A percentile compares a stretch with the other conserved stretches of the same genome.
Evolutionary conservation across 257 asterid genomes (phyloP).

Genomic region (Scutellaria minor): DNA sequence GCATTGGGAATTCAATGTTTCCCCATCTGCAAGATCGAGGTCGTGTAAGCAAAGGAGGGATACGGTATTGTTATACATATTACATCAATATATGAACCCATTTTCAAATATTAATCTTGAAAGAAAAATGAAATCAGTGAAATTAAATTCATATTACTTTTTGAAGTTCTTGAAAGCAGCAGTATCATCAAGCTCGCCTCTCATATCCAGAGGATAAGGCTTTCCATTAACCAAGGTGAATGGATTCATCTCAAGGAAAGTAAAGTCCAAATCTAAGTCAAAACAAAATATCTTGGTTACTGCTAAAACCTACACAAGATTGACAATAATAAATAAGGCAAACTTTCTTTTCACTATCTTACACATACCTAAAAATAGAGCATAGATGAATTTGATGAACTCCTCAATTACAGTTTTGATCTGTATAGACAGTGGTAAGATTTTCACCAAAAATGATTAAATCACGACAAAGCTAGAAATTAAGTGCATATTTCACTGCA

Average conservation of each 20-base stretch:
- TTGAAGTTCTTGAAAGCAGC: conserved; percentile 98
- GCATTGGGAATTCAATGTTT: conserved; percentile 85
- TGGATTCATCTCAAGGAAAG: conserved; percentile 98
- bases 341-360: neutral
- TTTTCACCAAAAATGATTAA: neutral
- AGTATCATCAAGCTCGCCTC: conserved; percentile 98
- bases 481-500: neutral
- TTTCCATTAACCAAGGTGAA: conserved; percentile 87
- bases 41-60: conserved; percentile 14
- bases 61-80: neutral
- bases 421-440: conserved; percentile 37
- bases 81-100: neutral
- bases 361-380: conserved; percentile 65
- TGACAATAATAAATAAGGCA: neutral
- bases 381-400: conserved; percentile 65
- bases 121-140: conserved; percentile 17
- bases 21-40: conserved; percentile 71
- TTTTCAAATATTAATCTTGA: neutral
- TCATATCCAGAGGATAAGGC: conserved; percentile 95
- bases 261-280: conserved; percentile 82
- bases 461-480: neutral
- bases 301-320: conserved; percentile 26
- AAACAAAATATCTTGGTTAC: conserved; percentile 15
- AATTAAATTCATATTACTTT: conserved; percentile 52
- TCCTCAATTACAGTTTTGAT: conserved; percentile 80